Evolutionary conservation across 495 filamentous ascomycete genomes (phyloP).

Genomic region (Diplogelasinospora grovesii): DNA sequence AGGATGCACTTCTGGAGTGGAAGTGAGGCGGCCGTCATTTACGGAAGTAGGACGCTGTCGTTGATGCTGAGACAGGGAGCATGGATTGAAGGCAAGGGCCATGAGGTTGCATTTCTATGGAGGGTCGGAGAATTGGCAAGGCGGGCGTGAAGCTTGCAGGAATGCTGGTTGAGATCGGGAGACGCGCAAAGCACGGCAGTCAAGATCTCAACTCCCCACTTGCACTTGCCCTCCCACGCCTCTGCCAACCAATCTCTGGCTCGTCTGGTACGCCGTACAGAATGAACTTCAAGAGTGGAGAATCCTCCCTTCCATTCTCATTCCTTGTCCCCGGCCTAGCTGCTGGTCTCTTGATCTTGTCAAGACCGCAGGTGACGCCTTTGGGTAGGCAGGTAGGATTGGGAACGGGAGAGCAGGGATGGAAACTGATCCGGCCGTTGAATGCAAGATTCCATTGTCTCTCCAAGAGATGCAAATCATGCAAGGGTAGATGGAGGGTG

Average conservation of each 20-base stretch:
- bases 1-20: too few species aligned
- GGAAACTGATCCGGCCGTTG: slow-evolving; percentile 21
- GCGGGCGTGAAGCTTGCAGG: slow-evolving; percentile 13
- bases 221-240: slow-evolving; percentile 7
- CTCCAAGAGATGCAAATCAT: slow-evolving; percentile 25
- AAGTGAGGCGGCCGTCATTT: background rate
- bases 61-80: slow-evolving; percentile 8
- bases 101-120: slow-evolving; percentile 22
- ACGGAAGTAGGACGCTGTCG: slow-evolving; percentile 8
- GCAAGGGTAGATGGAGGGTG: slow-evolving; percentile 25
- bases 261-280: background rate
- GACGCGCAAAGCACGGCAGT: slow-evolving; percentile 7
- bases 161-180: slow-evolving; percentile 24
- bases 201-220: slow-evolving; percentile 7
- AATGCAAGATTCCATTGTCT: slow-evolving; percentile 32
- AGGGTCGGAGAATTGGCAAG: slow-evolving; percentile 17
- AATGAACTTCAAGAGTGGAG: background rate
- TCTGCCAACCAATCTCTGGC: slow-evolving; percentile 1
- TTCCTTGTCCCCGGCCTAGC: background rate
- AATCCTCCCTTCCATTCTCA: background rate
- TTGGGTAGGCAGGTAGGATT: slow-evolving; percentile 9
- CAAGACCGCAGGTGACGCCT: slow-evolving; percentile 8
- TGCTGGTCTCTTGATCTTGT: slow-evolving; percentile 11
- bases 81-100: slow-evolving; percentile 21
- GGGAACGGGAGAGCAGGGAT: slow-evolving; percentile 17